These are phyloP conservation scores for Coemansia erecta DNA, from an alignment of 192 early-diverging fungal species.

Conservation along the genomic window DNA sequence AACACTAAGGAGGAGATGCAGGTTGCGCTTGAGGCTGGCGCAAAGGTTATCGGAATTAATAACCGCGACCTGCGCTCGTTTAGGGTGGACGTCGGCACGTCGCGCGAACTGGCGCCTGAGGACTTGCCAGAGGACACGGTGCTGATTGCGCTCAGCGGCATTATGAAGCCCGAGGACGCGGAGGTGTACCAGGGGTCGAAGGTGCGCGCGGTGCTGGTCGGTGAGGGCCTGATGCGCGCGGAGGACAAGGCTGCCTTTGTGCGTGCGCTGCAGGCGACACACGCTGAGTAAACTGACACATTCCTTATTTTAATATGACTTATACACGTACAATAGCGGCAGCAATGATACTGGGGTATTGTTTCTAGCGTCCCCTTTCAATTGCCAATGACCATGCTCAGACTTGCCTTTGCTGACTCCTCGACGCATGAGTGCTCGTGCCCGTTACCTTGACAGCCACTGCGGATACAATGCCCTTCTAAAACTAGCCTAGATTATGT, in stretches of 20 bases:
- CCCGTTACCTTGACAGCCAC: no score
- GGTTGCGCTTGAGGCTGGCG: conserved; percentile 74
- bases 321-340: no score
- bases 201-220: conserved; percentile 83
- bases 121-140: conserved; percentile 69
- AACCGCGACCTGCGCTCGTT: conserved; percentile 98
- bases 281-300: background rate
- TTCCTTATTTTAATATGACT: no score
- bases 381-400: no score
- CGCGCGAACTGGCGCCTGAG: conserved; percentile 65
- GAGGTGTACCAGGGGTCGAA: conserved; percentile 73
- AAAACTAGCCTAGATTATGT: background rate
- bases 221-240: conserved; percentile 92
- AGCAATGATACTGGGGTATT: no score
- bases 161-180: conserved; percentile 78
- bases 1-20: conserved; percentile 89
- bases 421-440: no score
- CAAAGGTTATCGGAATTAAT: conserved; percentile 95
- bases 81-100: conserved; percentile 88
- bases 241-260: conserved; percentile 76
- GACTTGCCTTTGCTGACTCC: no score
- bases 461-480: background rate
- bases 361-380: no score
- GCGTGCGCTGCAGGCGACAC: conserved; percentile 52
- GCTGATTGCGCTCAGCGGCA: conserved; percentile 90